Conservation (phyloP, 2,329 filamentous ascomycete species). For the Nannizziopsis barbatae region DNA sequence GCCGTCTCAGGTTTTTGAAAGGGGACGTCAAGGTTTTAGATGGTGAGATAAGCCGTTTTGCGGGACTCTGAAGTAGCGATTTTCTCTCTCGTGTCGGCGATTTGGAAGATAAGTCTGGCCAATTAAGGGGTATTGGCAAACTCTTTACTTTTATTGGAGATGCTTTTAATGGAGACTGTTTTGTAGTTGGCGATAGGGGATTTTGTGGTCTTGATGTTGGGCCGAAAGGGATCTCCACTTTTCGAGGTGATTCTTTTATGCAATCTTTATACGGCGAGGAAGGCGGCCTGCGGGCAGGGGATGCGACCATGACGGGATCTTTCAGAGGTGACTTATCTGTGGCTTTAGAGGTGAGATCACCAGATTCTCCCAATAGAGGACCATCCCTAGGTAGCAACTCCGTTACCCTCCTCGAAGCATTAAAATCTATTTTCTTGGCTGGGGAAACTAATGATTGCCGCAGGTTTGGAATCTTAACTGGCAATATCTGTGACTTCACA, state of each 20-base stretch:
- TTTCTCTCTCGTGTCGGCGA: conserved; percentile 28
- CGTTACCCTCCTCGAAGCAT: conserved; percentile 8
- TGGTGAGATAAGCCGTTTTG: conserved; percentile 33
- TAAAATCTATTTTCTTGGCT: conserved; percentile 30
- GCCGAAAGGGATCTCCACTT: conserved; percentile 22
- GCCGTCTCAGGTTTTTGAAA: background rate
- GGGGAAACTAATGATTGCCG: conserved; percentile 25
- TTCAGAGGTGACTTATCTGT: conserved; percentile 18
- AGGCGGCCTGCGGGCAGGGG: conserved; percentile 36
- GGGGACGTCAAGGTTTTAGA: conserved; percentile 23
- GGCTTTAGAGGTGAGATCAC: background rate
- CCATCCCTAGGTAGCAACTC: background rate
- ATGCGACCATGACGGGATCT: conserved; percentile 29
- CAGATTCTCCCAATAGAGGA: background rate
- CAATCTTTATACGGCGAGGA: conserved; percentile 35
- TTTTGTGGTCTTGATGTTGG: conserved; percentile 17
- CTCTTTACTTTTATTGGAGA: conserved; percentile 35
- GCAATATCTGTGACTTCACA: conserved; percentile 24
- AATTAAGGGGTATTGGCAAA: conserved; percentile 28
- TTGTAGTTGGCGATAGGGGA: background rate
- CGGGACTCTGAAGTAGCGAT: conserved; percentile 35
- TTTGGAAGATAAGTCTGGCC: conserved; percentile 24
- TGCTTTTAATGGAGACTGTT: conserved; percentile 32
- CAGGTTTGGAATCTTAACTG: conserved; percentile 23
- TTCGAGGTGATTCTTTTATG: conserved; percentile 33